A percentile compares a stretch with the other conserved stretches of the same genome.
Evolutionary conservation across 495 filamentous ascomycete species (phyloP).

Genomic region (Talaromyces ruber): DNA sequence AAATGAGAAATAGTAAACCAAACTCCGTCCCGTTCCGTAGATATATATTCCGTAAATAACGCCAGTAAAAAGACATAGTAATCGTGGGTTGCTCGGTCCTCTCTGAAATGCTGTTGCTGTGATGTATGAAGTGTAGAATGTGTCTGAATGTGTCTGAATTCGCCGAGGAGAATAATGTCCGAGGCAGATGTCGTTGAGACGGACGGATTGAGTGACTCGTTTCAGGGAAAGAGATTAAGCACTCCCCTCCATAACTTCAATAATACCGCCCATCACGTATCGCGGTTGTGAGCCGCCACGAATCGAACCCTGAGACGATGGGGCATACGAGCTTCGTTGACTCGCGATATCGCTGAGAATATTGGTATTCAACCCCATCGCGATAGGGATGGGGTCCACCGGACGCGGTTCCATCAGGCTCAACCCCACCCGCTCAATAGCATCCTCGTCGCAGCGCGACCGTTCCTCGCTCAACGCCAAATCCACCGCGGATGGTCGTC

Average conservation of each 20-base stretch:
- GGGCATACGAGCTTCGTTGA: constrained; percentile 1
- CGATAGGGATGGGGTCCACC: constrained; percentile 20
- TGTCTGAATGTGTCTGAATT: background rate
- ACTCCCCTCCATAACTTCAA: constrained; percentile 40
- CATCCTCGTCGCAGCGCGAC: constrained; percentile 24
- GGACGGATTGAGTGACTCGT: background rate
- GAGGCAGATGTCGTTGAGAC: background rate
- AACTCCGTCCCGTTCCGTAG: background rate
- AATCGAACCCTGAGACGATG: constrained; percentile 4
- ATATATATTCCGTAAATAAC: background rate
- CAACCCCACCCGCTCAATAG: constrained; percentile 31
- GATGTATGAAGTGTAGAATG: background rate
- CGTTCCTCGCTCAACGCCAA: constrained; percentile 33
- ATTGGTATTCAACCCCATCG: constrained; percentile 16
- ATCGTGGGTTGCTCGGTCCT: background rate
- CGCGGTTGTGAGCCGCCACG: constrained; percentile 16
- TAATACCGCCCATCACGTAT: constrained; percentile 39
- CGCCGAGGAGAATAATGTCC: background rate
- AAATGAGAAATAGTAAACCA: background rate
- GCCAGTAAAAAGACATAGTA: background rate
- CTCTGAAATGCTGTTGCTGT: background rate
- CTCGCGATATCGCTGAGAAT: constrained; percentile 6
- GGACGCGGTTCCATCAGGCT: constrained; percentile 39
- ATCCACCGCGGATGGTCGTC: constrained; percentile 35
- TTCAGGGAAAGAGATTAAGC: constrained; percentile 13